Evolutionary conservation across 805 yeast genomes (phyloP).

Genomic region (Candida odintsovae): DNA sequence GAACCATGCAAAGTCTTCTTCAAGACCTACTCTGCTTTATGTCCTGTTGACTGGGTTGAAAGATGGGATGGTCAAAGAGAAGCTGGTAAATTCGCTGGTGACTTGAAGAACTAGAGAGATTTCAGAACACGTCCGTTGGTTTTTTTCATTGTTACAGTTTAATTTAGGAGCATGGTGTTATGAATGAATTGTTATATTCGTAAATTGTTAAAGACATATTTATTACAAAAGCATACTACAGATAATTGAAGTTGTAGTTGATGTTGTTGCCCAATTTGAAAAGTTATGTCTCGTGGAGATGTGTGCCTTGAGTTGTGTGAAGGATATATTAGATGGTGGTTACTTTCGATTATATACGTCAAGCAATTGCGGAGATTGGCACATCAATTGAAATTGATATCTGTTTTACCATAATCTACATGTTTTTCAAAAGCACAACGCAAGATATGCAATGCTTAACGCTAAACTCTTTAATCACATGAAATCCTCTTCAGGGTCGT

Average conservation of each 20-base stretch:
- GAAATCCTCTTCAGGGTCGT: constrained; percentile 55
- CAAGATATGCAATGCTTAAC: not conserved
- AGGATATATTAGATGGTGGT: not conserved
- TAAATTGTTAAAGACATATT: not conserved
- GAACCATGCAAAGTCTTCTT: constrained; percentile 95
- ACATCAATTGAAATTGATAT: not conserved
- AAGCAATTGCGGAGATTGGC: not conserved
- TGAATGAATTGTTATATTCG: not conserved
- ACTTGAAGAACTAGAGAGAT: constrained; percentile 25
- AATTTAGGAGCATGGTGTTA: not conserved
- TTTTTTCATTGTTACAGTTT: not conserved
- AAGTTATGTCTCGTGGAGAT: not conserved
- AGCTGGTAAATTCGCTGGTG: constrained; percentile 51
- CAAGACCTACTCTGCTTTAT: constrained; percentile 81
- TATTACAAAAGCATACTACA: not conserved
- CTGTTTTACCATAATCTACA: not conserved
- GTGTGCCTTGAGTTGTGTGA: not conserved
- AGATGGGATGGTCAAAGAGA: constrained; percentile 86
- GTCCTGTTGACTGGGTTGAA: constrained; percentile 82
- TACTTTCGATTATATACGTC: not conserved
- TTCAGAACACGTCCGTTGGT: not conserved
- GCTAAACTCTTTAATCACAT: constrained; percentile 25
- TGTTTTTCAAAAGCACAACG: not conserved
- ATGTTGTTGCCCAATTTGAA: not conserved
- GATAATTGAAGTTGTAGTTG: not conserved